Evolutionary conservation across 345 rosid species (phyloP).

Genomic region (Litchi chinensis): DNA sequence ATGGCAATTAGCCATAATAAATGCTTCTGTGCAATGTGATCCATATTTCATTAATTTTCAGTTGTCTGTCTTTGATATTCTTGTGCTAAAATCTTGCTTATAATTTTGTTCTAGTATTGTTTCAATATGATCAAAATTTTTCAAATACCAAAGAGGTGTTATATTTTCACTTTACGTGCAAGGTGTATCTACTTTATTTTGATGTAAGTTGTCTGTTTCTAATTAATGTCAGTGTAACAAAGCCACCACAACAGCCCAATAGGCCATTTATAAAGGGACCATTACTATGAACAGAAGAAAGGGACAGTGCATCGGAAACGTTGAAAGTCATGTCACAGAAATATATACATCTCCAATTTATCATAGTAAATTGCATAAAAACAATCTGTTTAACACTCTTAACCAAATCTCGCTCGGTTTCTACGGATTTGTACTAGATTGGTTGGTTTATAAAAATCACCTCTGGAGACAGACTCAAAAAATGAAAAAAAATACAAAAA

Average conservation of each 20-base stretch:
- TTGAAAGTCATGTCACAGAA: neutral
- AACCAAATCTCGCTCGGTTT: neutral
- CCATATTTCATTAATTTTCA: neutral
- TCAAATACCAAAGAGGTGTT: neutral
- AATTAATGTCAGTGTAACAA: neutral
- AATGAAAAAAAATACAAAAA: neutral
- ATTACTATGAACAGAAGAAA: no score
- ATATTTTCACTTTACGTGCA: neutral
- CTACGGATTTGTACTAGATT: neutral
- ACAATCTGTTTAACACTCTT: neutral
- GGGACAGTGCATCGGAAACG: neutral
- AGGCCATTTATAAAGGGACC: no score
- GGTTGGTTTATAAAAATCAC: neutral
- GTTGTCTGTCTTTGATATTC: neutral
- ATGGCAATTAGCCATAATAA: neutral
- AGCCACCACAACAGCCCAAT: no score
- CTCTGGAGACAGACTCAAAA: neutral
- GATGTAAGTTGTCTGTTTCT: neutral
- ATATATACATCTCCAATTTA: no score
- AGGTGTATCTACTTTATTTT: neutral
- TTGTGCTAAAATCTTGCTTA: neutral
- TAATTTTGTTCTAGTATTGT: neutral
- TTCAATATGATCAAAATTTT: neutral
- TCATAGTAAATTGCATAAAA: no score
- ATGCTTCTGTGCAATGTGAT: neutral